Evolutionary conservation across 345 rosid species (phyloP), one percentile per base, ranked within the genome.

Genomic region (Tarenaya hassleriana): DNA sequence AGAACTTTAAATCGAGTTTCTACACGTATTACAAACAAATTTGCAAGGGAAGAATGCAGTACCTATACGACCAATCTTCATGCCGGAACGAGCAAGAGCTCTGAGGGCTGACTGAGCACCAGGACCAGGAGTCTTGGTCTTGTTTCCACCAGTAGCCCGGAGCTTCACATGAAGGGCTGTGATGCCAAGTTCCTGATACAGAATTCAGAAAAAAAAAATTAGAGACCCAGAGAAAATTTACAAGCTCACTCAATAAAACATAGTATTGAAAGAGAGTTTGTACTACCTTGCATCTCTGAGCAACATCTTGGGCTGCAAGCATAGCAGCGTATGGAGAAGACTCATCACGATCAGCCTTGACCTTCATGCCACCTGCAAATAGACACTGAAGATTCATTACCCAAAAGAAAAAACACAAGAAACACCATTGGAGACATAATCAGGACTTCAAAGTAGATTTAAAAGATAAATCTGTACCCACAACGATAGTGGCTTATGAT

Each of bases 31-130:
- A n/a, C n/a, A n/a, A n/a, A n/a, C n/a, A n/a, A n/a, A n/a, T n/a
- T n/a, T n/a, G n/a, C n/a, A n/a, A n/a, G 35, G 24, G 10, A 15
- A 31, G 0, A 29, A 29, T n/a, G n/a, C n/a, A 37, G 11, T 60
- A 82, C 97, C 97, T 6, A 86, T 86, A 54, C 95, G 95, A 34
- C 91, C 91, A 51, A 83, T 86, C 70, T 75, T 83, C 95, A 86
- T 83, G 55, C 95, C 95, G 13, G 95, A 80, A 68, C 95, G 95
- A 63, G 95, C 88, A 66, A 86, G 76, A 0, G 91, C 95, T 61
- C 91, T 72, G 4, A 83, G 86, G 29, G 95, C 95, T 15, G 95
- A 82, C 71, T 83, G 95, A 43, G 95, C 95, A 64, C 95, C 95
- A 13, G 95, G 95, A 8, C 95, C 91, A 54, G 92, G 92, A 12